Evolutionary conservation across 495 filamentous ascomycete genomes (phyloP), one percentile per base, ranked within the genome.

Genomic region (Podospora anserina): DNA sequence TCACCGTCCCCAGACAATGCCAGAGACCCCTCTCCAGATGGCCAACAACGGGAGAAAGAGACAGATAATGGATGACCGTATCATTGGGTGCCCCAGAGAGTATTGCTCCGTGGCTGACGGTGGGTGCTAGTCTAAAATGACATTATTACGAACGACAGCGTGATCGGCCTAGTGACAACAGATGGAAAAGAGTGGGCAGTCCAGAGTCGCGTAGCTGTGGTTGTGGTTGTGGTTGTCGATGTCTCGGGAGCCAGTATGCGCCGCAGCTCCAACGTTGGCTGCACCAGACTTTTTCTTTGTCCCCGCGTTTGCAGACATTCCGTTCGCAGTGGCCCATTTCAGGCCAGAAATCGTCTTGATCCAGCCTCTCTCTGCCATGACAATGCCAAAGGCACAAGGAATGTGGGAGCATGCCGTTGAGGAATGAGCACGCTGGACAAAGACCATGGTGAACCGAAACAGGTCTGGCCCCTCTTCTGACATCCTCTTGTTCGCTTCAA

Each of bases 391-490:
- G 71, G 69, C 76, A 76, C 30, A 18, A 49, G 30, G 61, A 44
- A 49, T 63, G 61, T 63, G 18, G 28, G 15, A 49, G 61, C 20
- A 49, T 63, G 61, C 28, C 61, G 16, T 23, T 61, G 59, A 28
- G 59, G 59, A 61, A 71, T 67, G 71, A 61, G 57, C 64, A 39
- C 23, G 23, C 68, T 58, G 63, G 66, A 77, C 77, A 82, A 80
- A 81, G 79, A 77, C 78, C 76, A 78, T 81, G 34, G 78, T 77
- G 71, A 72, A 71, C 78, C 75, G 74, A 77, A 80, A 74, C 68
- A 69, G 72, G 72, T 67, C 30, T 39, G 66, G 69, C 49, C 61
- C 65, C 61, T 58, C 68, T 65, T 59, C 27, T n/a, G 54, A 32
- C 61, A 44, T 68, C 23, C 30, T 30, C 53, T 69, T 71, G 62